phyloP scores from a whole-genome alignment of 2,329 filamentous ascomycete species.

The Xenosphaeropsis pyriputrescens region DNA sequence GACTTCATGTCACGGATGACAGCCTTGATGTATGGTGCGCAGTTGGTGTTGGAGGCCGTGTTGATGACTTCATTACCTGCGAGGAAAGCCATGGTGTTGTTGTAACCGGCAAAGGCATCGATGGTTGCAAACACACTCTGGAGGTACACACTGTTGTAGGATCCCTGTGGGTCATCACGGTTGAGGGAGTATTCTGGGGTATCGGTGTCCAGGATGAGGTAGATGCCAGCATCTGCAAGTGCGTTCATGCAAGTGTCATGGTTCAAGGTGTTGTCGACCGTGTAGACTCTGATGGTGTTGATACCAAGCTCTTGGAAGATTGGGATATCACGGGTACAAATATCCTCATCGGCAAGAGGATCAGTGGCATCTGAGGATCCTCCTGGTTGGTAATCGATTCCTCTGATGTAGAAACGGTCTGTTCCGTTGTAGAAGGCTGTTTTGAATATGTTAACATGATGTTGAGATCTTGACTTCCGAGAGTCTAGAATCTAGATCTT shows the following conservation, averaged over 20 bases:
- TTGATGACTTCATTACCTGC: constrained; percentile 47
- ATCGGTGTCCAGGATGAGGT: constrained; percentile 59
- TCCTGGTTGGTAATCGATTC: constrained; percentile 51
- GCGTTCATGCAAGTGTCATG: constrained; percentile 57
- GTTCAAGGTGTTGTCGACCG: constrained; percentile 52
- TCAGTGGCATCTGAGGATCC: constrained; percentile 47
- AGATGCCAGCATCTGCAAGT: constrained; percentile 56
- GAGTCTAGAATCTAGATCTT: not conserved
- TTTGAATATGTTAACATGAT: not conserved
- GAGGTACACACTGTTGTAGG: constrained; percentile 57
- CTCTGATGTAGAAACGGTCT: constrained; percentile 37
- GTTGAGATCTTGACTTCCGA: too few relatives aligned
- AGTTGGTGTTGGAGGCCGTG: constrained; percentile 29
- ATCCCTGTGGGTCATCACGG: constrained; percentile 39
- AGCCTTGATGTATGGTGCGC: constrained; percentile 42
- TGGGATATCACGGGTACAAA: constrained; percentile 49
- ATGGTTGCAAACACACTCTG: constrained; percentile 60
- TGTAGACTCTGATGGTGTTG: constrained; percentile 63
- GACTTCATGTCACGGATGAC: constrained; percentile 41
- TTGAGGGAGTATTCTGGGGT: constrained; percentile 59
- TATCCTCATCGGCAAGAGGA: constrained; percentile 42
- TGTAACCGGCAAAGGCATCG: constrained; percentile 50
- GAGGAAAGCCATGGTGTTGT: constrained; percentile 52
- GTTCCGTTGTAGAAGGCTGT: constrained; percentile 15
- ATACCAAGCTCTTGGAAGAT: constrained; percentile 56